A percentile compares a stretch with the other conserved stretches of the same genome.
These are phyloP conservation scores for Farysia itapuensis DNA, from an alignment of 1,284 basidiomycete genomes.

Conservation along the genomic window DNA sequence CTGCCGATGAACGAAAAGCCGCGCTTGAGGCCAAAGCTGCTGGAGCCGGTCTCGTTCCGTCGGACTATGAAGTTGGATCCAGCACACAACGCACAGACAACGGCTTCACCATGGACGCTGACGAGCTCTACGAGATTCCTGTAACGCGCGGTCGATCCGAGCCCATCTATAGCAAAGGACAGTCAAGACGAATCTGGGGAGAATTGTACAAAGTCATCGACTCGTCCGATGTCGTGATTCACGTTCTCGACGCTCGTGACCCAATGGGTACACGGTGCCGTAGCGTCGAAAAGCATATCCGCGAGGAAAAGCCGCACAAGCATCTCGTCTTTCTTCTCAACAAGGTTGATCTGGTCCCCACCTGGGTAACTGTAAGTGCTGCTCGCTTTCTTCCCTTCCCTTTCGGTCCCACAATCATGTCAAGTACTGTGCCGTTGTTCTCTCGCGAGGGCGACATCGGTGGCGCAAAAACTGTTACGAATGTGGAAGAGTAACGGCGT, in stretches of 20 bases:
- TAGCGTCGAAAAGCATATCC: slow-evolving; percentile 88
- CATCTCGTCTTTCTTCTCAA: slow-evolving; percentile 95
- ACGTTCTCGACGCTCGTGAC: slow-evolving; percentile 93
- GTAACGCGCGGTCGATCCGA: slow-evolving; percentile 57
- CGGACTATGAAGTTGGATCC: slow-evolving; percentile 54
- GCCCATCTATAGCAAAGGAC: slow-evolving; percentile 58
- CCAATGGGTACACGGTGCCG: slow-evolving; percentile 96
- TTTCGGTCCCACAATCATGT: slow-evolving; percentile 55
- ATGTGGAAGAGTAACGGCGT: slow-evolving; percentile 66
- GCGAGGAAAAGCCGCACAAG: slow-evolving; percentile 96
- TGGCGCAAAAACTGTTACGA: slow-evolving; percentile 65
- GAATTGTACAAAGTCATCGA: slow-evolving; percentile 99
- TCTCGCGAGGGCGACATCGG: slow-evolving; percentile 16
- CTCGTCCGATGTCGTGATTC: slow-evolving; percentile 93
- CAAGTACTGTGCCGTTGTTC: slow-evolving; percentile 53
- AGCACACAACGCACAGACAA: slow-evolving; percentile 44
- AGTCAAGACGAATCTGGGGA: slow-evolving; percentile 77
- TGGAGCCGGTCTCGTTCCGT: slow-evolving; percentile 54
- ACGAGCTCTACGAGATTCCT: slow-evolving; percentile 54
- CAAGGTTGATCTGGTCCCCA: slow-evolving; percentile 97
- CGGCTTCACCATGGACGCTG: slow-evolving; percentile 38
- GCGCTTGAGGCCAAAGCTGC: slow-evolving; percentile 42
- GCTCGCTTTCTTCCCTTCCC: slow-evolving; percentile 3
- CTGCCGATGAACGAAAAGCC: slow-evolving; percentile 45
- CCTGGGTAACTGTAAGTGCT: slow-evolving; percentile 90